phyloP scores from a whole-genome alignment of 345 rosid genomes.

The Boechera retrofracta region DNA sequence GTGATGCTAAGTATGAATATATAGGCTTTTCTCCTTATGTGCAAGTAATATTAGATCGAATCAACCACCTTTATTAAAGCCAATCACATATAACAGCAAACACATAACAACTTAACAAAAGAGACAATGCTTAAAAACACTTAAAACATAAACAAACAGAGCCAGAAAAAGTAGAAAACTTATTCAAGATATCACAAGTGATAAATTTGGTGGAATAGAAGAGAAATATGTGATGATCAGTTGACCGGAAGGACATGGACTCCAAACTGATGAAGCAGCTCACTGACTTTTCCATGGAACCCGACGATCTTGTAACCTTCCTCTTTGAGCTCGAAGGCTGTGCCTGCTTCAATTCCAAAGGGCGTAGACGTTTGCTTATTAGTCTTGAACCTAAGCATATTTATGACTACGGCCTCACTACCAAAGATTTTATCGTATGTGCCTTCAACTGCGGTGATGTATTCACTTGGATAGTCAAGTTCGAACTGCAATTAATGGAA shows the following conservation, averaged over 20 bases:
- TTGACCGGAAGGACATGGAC: constrained; percentile 39
- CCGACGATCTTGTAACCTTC: constrained; percentile 41
- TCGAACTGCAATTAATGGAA: constrained; percentile 8
- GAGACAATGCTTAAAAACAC: background rate
- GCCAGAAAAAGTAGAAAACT: too few relatives aligned
- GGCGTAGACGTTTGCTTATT: constrained; percentile 40
- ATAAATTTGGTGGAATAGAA: background rate
- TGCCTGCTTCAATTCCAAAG: constrained; percentile 38
- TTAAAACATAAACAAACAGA: background rate
- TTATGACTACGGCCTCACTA: constrained; percentile 5
- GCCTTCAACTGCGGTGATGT: constrained; percentile 32
- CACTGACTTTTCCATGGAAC: constrained; percentile 40
- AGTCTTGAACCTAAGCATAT: constrained; percentile 39
- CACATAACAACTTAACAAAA: background rate
- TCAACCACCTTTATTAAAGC: constrained; percentile 14
- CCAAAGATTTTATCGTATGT: constrained; percentile 27
- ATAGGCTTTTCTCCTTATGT: background rate
- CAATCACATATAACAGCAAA: constrained; percentile 7
- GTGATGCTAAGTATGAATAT: background rate
- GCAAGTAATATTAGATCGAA: background rate
- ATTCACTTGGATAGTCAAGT: constrained; percentile 41
- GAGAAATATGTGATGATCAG: constrained; percentile 14
- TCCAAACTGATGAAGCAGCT: constrained; percentile 36
- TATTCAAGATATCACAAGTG: background rate
- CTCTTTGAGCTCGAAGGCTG: constrained; percentile 22